A percentile compares a stretch with the other conserved stretches of the same genome.
phyloP scores from a whole-genome alignment of 2,329 filamentous ascomycete species.

The Fusarium chuoi region DNA sequence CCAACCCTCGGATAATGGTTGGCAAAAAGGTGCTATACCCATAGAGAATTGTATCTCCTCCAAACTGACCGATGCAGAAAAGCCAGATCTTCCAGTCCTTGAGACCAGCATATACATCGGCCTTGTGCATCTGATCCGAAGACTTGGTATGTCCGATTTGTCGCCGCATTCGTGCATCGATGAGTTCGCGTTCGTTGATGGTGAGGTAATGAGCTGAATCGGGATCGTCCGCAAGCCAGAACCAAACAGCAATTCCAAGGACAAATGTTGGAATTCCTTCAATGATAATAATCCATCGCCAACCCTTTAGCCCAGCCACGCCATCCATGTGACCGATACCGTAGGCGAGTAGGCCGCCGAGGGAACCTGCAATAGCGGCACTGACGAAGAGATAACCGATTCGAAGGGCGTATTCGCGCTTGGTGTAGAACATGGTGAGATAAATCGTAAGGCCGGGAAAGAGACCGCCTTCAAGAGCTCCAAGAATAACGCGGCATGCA shows the following conservation, averaged over 20 bases:
- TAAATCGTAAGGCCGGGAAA: slow-evolving; percentile 52
- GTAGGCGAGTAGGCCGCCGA: slow-evolving; percentile 46
- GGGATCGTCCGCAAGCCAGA: slow-evolving; percentile 45
- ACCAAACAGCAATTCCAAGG: slow-evolving; percentile 44
- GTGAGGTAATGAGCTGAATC: slow-evolving; percentile 67
- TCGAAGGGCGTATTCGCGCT: slow-evolving; percentile 39
- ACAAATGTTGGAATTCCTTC: slow-evolving; percentile 52
- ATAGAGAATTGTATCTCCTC: slow-evolving; percentile 72
- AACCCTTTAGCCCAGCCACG: slow-evolving; percentile 29
- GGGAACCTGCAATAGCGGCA: slow-evolving; percentile 38
- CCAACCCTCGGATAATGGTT: slow-evolving; percentile 71
- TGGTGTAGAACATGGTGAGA: slow-evolving; percentile 43
- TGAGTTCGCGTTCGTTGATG: slow-evolving; percentile 57
- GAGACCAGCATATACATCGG: slow-evolving; percentile 66
- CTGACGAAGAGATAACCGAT: slow-evolving; percentile 44
- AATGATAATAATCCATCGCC: slow-evolving; percentile 72
- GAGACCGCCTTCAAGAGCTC: slow-evolving; percentile 58
- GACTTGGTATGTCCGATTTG: slow-evolving; percentile 46
- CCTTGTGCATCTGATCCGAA: slow-evolving; percentile 53
- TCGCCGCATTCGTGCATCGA: slow-evolving; percentile 43
- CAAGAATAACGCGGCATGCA: slow-evolving; percentile 56
- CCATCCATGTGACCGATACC: slow-evolving; percentile 49
- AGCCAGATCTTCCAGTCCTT: slow-evolving; percentile 70
- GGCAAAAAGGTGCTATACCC: slow-evolving; percentile 71
- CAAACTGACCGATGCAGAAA: slow-evolving; percentile 69